phyloP scores from a whole-genome alignment of 352 stramenopile species.

The Globisporangium okanoganense region DNA sequence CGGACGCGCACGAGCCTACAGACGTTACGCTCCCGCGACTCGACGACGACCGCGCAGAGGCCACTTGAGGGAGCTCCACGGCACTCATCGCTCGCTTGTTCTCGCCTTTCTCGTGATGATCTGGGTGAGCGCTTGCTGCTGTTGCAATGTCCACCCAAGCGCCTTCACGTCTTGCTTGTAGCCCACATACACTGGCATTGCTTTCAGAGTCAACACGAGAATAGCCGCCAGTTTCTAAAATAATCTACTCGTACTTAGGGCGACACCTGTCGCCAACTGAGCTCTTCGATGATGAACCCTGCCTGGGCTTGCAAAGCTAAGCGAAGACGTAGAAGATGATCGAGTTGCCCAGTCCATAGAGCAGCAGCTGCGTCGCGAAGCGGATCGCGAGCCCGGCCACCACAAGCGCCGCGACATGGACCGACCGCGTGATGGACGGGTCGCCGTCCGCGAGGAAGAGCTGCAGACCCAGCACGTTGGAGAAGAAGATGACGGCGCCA shows the following conservation, averaged over 20 bases:
- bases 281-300: background rate
- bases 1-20: slow-evolving; percentile 33
- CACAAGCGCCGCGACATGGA: slow-evolving; percentile 39
- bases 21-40: slow-evolving; percentile 41
- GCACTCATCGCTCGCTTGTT: slow-evolving; percentile 29
- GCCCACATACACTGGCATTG: background rate
- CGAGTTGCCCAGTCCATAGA: slow-evolving; percentile 72
- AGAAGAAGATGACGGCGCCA: slow-evolving; percentile 64
- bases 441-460: slow-evolving; percentile 56
- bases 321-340: slow-evolving; percentile 75
- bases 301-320: slow-evolving; percentile 7
- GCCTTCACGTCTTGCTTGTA: background rate
- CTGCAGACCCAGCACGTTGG: slow-evolving; percentile 68
- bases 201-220: slow-evolving; percentile 1
- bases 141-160: background rate
- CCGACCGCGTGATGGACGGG: slow-evolving; percentile 25
- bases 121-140: background rate
- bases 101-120: background rate
- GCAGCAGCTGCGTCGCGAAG: slow-evolving; percentile 38
- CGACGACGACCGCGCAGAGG: slow-evolving; percentile 39
- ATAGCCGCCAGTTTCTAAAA: slow-evolving; percentile 6
- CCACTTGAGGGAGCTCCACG: slow-evolving; percentile 51
- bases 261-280: background rate
- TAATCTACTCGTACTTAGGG: slow-evolving; percentile 8
- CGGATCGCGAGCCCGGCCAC: slow-evolving; percentile 32